Evolutionary conservation across 1,139 yeast species (phyloP).

Genomic region (Taphrina confusa): DNA sequence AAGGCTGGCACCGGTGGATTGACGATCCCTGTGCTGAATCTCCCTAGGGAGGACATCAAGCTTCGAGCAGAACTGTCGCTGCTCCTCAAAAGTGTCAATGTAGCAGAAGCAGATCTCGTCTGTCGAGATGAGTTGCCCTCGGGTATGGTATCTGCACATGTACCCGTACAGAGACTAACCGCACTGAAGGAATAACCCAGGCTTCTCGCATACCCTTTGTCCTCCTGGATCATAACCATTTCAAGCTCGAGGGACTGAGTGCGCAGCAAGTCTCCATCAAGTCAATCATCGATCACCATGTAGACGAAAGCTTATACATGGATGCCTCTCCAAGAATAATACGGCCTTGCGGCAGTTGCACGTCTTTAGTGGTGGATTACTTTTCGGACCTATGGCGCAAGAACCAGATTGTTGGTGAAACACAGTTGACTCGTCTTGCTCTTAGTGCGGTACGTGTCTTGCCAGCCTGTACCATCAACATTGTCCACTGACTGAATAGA

Average conservation of each 20-base stretch:
- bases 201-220: constrained; percentile 46
- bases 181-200: background rate
- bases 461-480: no score
- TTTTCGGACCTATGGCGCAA: constrained; percentile 50
- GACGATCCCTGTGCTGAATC: constrained; percentile 69
- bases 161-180: background rate
- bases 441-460: constrained; percentile 63
- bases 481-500: background rate
- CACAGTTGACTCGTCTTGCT: constrained; percentile 52
- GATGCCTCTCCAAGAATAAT: constrained; percentile 59
- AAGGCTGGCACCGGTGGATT: constrained; percentile 39
- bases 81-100: constrained; percentile 55
- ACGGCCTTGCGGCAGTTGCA: constrained; percentile 70
- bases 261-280: constrained; percentile 48
- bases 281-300: constrained; percentile 84
- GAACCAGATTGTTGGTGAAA: constrained; percentile 41
- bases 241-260: constrained; percentile 54
- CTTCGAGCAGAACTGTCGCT: constrained; percentile 70
- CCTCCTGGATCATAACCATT: constrained; percentile 81
- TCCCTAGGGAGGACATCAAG: constrained; percentile 63
- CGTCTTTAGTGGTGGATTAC: constrained; percentile 67
- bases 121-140: constrained; percentile 65
- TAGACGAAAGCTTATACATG: constrained; percentile 59
- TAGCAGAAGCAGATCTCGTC: constrained; percentile 56
- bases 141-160: constrained; percentile 18